Evolutionary conservation across 2,329 filamentous ascomycete species (phyloP).

Genomic region (Byssochlamys sp.): DNA sequence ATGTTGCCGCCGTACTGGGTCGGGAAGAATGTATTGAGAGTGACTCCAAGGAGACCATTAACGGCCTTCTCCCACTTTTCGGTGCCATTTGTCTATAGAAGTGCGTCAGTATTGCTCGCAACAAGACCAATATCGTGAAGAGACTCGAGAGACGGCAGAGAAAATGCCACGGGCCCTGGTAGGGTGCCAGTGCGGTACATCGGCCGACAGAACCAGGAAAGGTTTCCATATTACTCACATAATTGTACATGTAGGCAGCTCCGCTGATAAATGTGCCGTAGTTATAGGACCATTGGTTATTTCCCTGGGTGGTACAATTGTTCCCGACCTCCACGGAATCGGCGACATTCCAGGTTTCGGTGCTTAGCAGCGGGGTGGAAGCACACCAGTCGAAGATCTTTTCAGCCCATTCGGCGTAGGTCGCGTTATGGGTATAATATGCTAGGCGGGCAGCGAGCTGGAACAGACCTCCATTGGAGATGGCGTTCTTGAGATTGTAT

Average conservation of each 20-base stretch:
- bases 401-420: constrained; percentile 67
- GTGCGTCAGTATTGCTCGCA: background rate
- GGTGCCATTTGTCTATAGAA: constrained; percentile 29
- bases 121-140: background rate
- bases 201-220: background rate
- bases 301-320: constrained; percentile 43
- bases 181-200: background rate
- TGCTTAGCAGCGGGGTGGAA: constrained; percentile 43
- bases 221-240: constrained; percentile 17
- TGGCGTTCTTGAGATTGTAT: constrained; percentile 49
- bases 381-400: constrained; percentile 53
- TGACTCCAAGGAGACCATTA: constrained; percentile 46
- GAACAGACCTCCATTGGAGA: constrained; percentile 51
- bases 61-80: constrained; percentile 50
- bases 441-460: constrained; percentile 58
- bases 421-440: constrained; percentile 67
- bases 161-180: background rate
- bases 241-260: constrained; percentile 49
- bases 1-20: constrained; percentile 39
- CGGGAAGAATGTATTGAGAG: constrained; percentile 44
- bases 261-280: constrained; percentile 49
- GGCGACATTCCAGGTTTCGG: constrained; percentile 46
- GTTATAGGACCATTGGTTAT: constrained; percentile 51
- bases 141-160: background rate
- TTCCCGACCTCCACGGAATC: constrained; percentile 42